phyloP scores from a whole-genome alignment of 2,329 filamentous ascomycete genomes.

The Beauveria rudraprayagi region DNA sequence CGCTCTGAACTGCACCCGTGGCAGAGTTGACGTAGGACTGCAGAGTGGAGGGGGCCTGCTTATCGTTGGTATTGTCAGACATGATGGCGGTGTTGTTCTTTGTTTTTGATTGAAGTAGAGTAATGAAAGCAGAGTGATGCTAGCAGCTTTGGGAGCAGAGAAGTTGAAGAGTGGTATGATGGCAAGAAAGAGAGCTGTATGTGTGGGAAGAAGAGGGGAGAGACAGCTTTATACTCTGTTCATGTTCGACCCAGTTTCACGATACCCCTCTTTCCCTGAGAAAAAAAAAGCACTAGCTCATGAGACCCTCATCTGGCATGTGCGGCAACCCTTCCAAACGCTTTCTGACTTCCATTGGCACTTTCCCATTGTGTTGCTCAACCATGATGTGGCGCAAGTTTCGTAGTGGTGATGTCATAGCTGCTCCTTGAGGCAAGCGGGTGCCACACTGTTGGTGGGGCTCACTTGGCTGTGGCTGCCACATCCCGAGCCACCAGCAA shows the following conservation, averaged over 20 bases:
- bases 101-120: background rate
- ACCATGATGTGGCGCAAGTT: background rate
- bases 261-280: conserved; percentile 3
- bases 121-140: background rate
- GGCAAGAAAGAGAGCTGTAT: background rate
- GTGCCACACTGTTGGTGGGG: background rate
- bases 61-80: conserved; percentile 26
- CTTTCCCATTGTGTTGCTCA: background rate
- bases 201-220: background rate
- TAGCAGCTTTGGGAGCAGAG: background rate
- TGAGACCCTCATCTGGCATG: background rate
- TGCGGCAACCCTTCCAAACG: background rate
- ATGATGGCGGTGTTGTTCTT: conserved; percentile 16
- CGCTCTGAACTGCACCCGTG: conserved; percentile 63
- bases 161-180: background rate
- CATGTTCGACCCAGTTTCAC: background rate
- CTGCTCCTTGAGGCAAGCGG: background rate
- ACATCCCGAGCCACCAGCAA: background rate
- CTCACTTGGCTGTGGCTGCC: background rate
- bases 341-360: background rate
- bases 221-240: conserved; percentile 8
- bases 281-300: background rate
- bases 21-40: conserved; percentile 70
- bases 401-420: conserved; percentile 7
- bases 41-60: conserved; percentile 55